These are phyloP conservation scores for Solanum hybrid DNA, from an alignment of 305 asterid species.

Conservation along the genomic window DNA sequence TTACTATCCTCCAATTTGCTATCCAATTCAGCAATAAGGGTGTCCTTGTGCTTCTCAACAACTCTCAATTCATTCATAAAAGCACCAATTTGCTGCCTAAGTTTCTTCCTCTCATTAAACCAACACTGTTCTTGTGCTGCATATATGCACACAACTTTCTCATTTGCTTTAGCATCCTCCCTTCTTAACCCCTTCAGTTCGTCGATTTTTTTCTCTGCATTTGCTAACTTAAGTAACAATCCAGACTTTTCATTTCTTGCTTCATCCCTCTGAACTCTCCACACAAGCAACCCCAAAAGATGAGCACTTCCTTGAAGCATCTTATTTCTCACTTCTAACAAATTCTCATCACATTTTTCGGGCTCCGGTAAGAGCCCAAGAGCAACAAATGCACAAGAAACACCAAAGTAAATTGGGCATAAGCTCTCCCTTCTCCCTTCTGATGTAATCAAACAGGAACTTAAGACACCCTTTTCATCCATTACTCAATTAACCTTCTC, in stretches of 20 bases:
- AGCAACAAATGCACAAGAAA: constrained; percentile 69
- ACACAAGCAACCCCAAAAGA: constrained; percentile 57
- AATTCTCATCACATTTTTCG: constrained; percentile 35
- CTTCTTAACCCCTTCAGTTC: constrained; percentile 57
- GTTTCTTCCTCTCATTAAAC: constrained; percentile 62
- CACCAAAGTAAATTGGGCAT: constrained; percentile 56
- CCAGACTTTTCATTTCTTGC: constrained; percentile 13
- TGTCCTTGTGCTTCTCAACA: constrained; percentile 32
- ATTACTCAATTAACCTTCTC: constrained; percentile 18
- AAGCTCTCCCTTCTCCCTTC: constrained; percentile 37
- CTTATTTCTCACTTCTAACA: constrained; percentile 42
- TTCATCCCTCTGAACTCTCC: constrained; percentile 44
- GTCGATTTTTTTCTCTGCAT: constrained; percentile 34
- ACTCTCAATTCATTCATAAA: constrained; percentile 52
- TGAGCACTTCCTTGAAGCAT: constrained; percentile 62
- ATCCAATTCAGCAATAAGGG: constrained; percentile 33
- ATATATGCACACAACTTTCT: constrained; percentile 65
- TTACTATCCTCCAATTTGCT: constrained; percentile 43
- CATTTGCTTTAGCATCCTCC: constrained; percentile 86
- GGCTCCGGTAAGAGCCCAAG: constrained; percentile 48
- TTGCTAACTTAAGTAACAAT: constrained; percentile 41
- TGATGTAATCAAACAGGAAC: constrained; percentile 12
- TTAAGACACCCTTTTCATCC: constrained; percentile 45
- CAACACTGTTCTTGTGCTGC: constrained; percentile 79
- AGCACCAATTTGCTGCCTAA: constrained; percentile 56